Evolutionary conservation across 1,139 yeast species (phyloP).

Genomic region (Wickerhamiella infanticola): DNA sequence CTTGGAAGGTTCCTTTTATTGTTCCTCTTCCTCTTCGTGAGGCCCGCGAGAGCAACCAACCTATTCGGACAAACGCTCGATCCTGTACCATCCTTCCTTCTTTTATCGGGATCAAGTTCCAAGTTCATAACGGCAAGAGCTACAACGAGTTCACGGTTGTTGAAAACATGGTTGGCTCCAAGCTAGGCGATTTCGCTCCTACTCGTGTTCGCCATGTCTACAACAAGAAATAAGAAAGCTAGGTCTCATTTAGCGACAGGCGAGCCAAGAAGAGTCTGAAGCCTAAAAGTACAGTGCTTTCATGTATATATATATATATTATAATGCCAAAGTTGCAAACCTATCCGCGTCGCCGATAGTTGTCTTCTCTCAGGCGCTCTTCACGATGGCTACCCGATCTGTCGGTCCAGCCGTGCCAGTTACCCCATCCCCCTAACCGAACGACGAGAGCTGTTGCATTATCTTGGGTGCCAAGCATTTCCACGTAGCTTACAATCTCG

Average conservation of each 20-base stretch:
- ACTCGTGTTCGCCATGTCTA: constrained; percentile 79
- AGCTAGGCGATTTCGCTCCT: constrained; percentile 88
- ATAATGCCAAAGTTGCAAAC: too few relatives aligned
- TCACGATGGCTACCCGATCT: constrained; percentile 72
- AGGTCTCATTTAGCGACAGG: background rate
- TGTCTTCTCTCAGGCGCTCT: constrained; percentile 35
- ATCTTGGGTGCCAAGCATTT: constrained; percentile 83
- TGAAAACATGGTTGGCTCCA: constrained; percentile 96
- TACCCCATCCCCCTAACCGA: constrained; percentile 80
- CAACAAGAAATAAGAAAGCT: constrained; percentile 32
- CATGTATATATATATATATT: background rate
- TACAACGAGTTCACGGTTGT: constrained; percentile 77
- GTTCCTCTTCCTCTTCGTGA: constrained; percentile 85
- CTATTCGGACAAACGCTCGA: constrained; percentile 88
- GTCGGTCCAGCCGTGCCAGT: constrained; percentile 63
- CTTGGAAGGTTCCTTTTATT: constrained; percentile 89
- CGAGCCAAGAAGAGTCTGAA: background rate
- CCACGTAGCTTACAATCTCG: constrained; percentile 71
- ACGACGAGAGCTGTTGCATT: constrained; percentile 82
- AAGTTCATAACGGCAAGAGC: constrained; percentile 90
- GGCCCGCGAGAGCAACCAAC: constrained; percentile 65
- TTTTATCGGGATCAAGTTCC: constrained; percentile 85
- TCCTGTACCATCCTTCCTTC: constrained; percentile 89
- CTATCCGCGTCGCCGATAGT: background rate
- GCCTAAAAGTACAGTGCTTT: background rate